These are phyloP conservation scores for Parasitella parasitica DNA, from an alignment of 371 early-diverging fungal genomes.

Conservation along the genomic window DNA sequence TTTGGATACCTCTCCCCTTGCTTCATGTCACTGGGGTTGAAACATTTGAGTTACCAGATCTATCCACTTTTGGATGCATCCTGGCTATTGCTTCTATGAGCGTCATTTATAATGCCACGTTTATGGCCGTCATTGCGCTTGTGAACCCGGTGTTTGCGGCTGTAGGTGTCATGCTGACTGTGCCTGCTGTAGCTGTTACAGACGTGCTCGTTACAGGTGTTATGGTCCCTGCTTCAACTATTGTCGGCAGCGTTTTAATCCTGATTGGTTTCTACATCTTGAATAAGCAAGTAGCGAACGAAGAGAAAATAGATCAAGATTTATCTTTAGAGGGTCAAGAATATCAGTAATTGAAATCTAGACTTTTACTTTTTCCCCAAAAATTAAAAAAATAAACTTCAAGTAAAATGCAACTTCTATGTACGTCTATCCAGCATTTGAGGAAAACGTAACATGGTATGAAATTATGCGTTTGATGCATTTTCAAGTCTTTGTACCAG, in stretches of 20 bases:
- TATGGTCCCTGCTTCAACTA: constrained; percentile 49
- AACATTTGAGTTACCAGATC: constrained; percentile 63
- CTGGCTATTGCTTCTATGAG: constrained; percentile 69
- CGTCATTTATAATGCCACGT: constrained; percentile 74
- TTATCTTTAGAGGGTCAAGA: constrained; percentile 13
- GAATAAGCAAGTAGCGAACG: constrained; percentile 28
- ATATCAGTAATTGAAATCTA: not conserved
- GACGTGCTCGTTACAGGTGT: constrained; percentile 58
- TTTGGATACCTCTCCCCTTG: constrained; percentile 79
- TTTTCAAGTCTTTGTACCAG: no score
- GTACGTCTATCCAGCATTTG: no score
- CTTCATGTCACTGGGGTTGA: constrained; percentile 65
- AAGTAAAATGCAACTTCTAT: no score
- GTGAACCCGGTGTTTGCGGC: constrained; percentile 83
- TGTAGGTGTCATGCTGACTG: constrained; percentile 81
- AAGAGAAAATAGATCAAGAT: constrained; percentile 16
- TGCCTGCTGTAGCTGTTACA: constrained; percentile 71
- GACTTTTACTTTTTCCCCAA: no score
- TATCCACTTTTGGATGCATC: constrained; percentile 51
- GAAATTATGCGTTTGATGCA: no score
- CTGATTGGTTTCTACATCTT: constrained; percentile 54
- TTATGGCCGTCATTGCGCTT: constrained; percentile 77
- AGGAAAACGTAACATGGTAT: no score
- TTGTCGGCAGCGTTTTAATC: constrained; percentile 55
- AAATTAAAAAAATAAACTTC: no score